Evolutionary conservation across 805 yeast species (phyloP).

Genomic region (Starmerella etchellsii): DNA sequence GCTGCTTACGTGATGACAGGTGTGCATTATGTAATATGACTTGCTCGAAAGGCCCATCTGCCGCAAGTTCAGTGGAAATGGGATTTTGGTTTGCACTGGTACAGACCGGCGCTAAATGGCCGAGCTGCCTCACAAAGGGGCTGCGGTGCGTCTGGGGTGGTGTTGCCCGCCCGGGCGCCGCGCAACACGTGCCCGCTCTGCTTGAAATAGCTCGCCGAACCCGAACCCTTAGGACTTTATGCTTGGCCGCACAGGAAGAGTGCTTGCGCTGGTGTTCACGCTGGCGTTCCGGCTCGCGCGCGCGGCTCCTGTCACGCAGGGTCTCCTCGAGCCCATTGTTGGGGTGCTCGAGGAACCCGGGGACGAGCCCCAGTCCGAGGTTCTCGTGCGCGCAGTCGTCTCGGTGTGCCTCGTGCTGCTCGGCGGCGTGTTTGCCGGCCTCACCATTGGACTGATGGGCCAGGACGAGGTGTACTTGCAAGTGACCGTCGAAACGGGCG

Average conservation of each 20-base stretch:
- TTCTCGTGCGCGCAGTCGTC: conserved; percentile 16
- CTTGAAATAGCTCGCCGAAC: no score
- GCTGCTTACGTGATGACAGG: no score
- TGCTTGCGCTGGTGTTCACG: not conserved
- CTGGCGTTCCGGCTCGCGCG: not conserved
- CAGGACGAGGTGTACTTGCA: conserved; percentile 91
- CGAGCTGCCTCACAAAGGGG: no score
- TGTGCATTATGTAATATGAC: no score
- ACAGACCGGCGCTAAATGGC: no score
- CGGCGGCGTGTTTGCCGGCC: conserved; percentile 33
- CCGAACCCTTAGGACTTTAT: no score
- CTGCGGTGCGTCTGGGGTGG: no score
- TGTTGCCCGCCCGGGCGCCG: no score
- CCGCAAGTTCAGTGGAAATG: no score
- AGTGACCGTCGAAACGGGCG: conserved; percentile 82
- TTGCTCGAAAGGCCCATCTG: no score
- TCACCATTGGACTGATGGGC: conserved; percentile 94
- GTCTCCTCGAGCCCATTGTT: not conserved
- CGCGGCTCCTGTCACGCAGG: conserved; percentile 1
- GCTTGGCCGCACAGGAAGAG: not conserved
- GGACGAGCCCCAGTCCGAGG: conserved; percentile 2
- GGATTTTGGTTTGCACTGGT: no score
- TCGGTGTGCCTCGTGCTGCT: conserved; percentile 27
- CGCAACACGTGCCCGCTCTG: no score
- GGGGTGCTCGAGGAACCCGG: not conserved